Percentiles rank a stretch among this genome's conserved stretches.
Evolutionary conservation across 2,329 filamentous ascomycete genomes (phyloP).

Genomic region (Penicillium sp.): DNA sequence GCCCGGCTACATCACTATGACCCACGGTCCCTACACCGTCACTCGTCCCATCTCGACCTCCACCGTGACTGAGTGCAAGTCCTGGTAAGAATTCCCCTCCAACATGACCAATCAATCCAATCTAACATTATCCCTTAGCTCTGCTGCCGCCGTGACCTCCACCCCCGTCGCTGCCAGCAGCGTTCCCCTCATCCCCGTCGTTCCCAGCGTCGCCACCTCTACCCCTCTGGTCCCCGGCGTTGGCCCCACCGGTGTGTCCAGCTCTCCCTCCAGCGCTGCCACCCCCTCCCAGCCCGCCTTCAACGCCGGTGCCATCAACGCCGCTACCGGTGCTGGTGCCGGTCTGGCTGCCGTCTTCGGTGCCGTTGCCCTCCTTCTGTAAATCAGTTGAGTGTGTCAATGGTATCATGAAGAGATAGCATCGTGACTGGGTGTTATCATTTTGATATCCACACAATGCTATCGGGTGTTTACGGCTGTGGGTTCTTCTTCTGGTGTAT

Average conservation of each 20-base stretch:
- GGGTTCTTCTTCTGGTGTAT: conserved; percentile 5
- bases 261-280: conserved; percentile 24
- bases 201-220: conserved; percentile 16
- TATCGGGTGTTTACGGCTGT: conserved; percentile 12
- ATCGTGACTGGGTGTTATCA: background rate
- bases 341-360: conserved; percentile 55
- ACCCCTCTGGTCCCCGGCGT: conserved; percentile 25
- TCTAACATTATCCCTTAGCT: conserved; percentile 18
- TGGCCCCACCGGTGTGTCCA: conserved; percentile 14
- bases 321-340: conserved; percentile 49
- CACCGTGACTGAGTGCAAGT: conserved; percentile 51
- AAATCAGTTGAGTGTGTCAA: conserved; percentile 25
- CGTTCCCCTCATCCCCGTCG: conserved; percentile 14
- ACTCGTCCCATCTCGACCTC: conserved; percentile 54
- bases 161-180: conserved; percentile 23
- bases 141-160: conserved; percentile 22
- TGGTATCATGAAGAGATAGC: conserved; percentile 3
- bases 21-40: conserved; percentile 69
- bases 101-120: background rate
- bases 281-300: conserved; percentile 28
- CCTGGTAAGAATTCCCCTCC: conserved; percentile 36
- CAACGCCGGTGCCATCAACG: conserved; percentile 55
- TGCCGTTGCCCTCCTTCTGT: conserved; percentile 50
- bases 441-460: background rate
- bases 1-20: conserved; percentile 69